phyloP scores from a whole-genome alignment of 1,284 basidiomycete genomes.

The Cryptococcus jaspeensis region DNA sequence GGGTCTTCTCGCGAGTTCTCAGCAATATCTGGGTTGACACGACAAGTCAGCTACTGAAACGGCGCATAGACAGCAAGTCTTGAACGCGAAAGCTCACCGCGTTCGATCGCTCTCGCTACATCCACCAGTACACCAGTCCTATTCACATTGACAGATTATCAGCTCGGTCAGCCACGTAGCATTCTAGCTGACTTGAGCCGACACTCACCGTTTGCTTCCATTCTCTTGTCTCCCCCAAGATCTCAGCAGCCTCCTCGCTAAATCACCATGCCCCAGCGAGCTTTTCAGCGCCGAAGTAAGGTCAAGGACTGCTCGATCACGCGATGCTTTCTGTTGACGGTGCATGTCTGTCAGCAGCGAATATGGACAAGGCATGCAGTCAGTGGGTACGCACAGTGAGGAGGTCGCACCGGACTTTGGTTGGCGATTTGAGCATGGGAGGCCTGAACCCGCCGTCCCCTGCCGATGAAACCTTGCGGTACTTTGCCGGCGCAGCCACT shows the following conservation, averaged over 20 bases:
- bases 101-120: constrained; percentile 7
- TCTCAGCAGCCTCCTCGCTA: constrained; percentile 11
- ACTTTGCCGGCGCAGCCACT: neutral
- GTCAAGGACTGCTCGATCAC: constrained; percentile 9
- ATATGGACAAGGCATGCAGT: neutral
- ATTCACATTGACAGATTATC: neutral
- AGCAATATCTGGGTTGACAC: constrained; percentile 7
- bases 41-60: neutral
- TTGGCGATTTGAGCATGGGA: constrained; percentile 14
- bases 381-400: constrained; percentile 10
- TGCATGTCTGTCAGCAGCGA: constrained; percentile 1
- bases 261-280: constrained; percentile 13
- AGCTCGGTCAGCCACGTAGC: neutral
- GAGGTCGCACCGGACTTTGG: constrained; percentile 16
- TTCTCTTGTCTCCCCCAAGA: constrained; percentile 16
- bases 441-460: constrained; percentile 12
- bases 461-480: constrained; percentile 8
- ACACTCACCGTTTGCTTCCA: constrained; percentile 4
- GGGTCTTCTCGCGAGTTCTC: constrained; percentile 14
- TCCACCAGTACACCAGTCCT: constrained; percentile 1
- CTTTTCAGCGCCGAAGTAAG: constrained; percentile 12
- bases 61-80: too few relatives aligned
- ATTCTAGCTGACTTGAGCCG: neutral
- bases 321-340: constrained; percentile 4
- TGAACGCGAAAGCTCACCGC: too few relatives aligned